Evolutionary conservation across 441 rosid species (phyloP).

Genomic region (Euphorbia corollata): DNA sequence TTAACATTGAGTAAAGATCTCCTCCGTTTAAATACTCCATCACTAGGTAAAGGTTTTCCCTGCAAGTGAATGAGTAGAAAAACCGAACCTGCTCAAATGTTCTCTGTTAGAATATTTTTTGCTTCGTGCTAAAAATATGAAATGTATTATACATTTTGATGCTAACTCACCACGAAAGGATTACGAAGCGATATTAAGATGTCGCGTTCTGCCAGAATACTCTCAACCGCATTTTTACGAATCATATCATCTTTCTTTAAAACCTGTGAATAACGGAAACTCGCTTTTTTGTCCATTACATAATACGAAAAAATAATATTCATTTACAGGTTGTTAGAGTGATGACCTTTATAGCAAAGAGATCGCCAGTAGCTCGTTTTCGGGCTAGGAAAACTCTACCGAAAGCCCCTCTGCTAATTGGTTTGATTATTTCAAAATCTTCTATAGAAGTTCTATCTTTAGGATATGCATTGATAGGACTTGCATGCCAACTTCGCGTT

Average conservation of each 20-base stretch:
- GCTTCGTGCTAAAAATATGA: constrained; percentile 14
- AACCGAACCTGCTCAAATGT: constrained; percentile 76
- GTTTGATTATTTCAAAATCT: constrained; percentile 97
- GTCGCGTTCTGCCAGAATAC: constrained; percentile 87
- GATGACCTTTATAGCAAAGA: constrained; percentile 89
- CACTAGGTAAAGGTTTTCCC: constrained; percentile 92
- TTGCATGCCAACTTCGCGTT: constrained; percentile 70
- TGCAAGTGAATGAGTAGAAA: constrained; percentile 97
- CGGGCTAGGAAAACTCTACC: constrained; percentile 90
- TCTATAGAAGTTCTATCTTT: constrained; percentile 92
- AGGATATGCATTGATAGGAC: constrained; percentile 70
- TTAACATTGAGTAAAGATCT: constrained; percentile 85
- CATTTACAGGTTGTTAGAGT: constrained; percentile 6
- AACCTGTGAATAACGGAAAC: constrained; percentile 42
- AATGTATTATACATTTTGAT: not conserved
- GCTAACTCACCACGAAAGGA: constrained; percentile 85
- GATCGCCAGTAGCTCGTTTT: constrained; percentile 90
- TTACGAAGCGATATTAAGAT: constrained; percentile 87
- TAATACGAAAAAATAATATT: no score
- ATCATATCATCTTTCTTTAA: constrained; percentile 95
- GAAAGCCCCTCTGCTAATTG: constrained; percentile 94
- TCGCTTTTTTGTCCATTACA: no score
- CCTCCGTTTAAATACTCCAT: constrained; percentile 99
- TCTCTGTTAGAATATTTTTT: constrained; percentile 35
- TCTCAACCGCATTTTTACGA: constrained; percentile 95